phyloP scores from a whole-genome alignment of 768 basidiomycete genomes.

The Scleroderma bovista region DNA sequence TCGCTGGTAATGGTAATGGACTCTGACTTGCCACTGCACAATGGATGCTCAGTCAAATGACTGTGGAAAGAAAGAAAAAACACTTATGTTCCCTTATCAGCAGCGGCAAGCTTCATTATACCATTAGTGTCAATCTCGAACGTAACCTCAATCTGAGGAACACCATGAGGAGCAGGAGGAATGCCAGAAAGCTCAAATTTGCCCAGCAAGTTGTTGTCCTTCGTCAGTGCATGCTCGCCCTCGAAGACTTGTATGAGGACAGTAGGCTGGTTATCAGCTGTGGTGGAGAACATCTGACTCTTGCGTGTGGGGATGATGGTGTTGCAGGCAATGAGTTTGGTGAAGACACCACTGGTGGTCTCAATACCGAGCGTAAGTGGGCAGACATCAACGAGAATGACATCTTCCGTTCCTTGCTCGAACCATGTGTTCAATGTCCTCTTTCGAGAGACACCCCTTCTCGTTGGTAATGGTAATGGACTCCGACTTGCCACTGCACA shows the following conservation, averaged over 20 bases:
- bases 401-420: conserved; percentile 77
- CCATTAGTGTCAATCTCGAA: conserved; percentile 95
- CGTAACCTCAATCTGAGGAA: conserved; percentile 94
- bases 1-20: conserved; percentile 95
- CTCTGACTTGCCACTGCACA: conserved; percentile 71
- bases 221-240: conserved; percentile 94
- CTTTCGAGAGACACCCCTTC: too few species aligned
- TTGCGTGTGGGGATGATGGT: conserved; percentile 98
- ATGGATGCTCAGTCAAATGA: neutral
- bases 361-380: conserved; percentile 98
- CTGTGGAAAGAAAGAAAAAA: neutral
- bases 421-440: too few species aligned
- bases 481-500: conserved; percentile 71
- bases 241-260: conserved; percentile 96
- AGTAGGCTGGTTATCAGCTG: conserved; percentile 88
- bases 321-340: conserved; percentile 94
- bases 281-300: conserved; percentile 86
- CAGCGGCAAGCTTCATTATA: conserved; percentile 90
- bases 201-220: conserved; percentile 98
- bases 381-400: conserved; percentile 93
- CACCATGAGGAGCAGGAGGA: conserved; percentile 92
- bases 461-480: conserved; percentile 95
- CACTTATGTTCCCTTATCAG: conserved; percentile 89
- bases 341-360: conserved; percentile 97
- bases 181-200: conserved; percentile 92